These are phyloP conservation scores for Pseudogymnoascus sp. DNA, from an alignment of 2,329 filamentous ascomycete genomes.

Conservation along the genomic window DNA sequence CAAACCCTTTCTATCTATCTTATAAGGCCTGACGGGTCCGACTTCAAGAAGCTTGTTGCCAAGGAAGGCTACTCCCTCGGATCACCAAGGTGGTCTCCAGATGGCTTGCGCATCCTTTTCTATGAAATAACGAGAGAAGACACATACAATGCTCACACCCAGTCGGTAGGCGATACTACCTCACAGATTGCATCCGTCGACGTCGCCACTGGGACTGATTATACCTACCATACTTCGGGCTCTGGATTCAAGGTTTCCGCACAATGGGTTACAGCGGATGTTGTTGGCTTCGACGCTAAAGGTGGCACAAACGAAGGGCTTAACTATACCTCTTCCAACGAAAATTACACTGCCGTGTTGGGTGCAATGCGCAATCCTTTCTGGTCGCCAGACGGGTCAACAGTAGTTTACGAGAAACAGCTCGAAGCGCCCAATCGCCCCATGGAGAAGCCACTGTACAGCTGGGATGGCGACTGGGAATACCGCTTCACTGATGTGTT, in stretches of 20 bases:
- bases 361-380: slow-evolving; percentile 16
- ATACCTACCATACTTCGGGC: slow-evolving; percentile 21
- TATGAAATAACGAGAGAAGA: slow-evolving; percentile 34
- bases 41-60: slow-evolving; percentile 29
- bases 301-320: slow-evolving; percentile 13
- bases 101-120: slow-evolving; percentile 31
- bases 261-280: slow-evolving; percentile 13
- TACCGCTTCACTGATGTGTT: slow-evolving; percentile 38
- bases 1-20: slow-evolving; percentile 34
- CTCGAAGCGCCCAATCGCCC: slow-evolving; percentile 25
- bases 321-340: slow-evolving; percentile 16
- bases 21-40: slow-evolving; percentile 32
- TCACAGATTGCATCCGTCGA: slow-evolving; percentile 33
- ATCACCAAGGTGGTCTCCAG: slow-evolving; percentile 32
- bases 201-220: slow-evolving; percentile 32
- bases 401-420: slow-evolving; percentile 21
- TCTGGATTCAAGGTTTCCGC: slow-evolving; percentile 14
- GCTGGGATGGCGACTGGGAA: slow-evolving; percentile 34
- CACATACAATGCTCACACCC: slow-evolving; percentile 32
- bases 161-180: slow-evolving; percentile 21
- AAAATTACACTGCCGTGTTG: slow-evolving; percentile 9
- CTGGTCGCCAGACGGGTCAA: slow-evolving; percentile 20
- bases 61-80: slow-evolving; percentile 32
- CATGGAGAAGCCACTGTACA: slow-evolving; percentile 32
- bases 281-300: slow-evolving; percentile 18